Conservation (phyloP, 768 basidiomycete genomes). For the Chalciporus sphaerocephalus region DNA sequence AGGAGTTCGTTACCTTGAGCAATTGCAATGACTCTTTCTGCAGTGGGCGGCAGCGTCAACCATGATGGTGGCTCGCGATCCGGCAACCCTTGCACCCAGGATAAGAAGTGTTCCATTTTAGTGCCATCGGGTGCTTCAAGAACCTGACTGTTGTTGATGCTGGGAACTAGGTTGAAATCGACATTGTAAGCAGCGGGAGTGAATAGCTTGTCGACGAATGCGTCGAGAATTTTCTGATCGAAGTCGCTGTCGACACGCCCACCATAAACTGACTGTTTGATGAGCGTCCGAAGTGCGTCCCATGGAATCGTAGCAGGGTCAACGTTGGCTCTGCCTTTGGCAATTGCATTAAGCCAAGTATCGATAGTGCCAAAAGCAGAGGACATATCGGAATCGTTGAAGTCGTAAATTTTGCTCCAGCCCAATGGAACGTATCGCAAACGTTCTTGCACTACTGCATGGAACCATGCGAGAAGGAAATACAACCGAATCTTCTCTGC, state of each 20-base stretch:
- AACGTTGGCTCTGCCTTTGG: slow-evolving; percentile 87
- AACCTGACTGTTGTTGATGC: slow-evolving; percentile 48
- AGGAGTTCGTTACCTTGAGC: slow-evolving; percentile 85
- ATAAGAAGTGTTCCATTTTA: slow-evolving; percentile 83
- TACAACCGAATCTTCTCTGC: slow-evolving; percentile 90
- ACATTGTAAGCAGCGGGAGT: slow-evolving; percentile 86
- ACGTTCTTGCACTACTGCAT: slow-evolving; percentile 95
- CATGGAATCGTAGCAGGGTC: slow-evolving; percentile 92
- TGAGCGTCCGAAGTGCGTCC: slow-evolving; percentile 87
- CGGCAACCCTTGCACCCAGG: slow-evolving; percentile 85
- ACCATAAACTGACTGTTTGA: slow-evolving; percentile 96
- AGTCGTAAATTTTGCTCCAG: slow-evolving; percentile 96
- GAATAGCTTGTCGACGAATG: slow-evolving; percentile 90
- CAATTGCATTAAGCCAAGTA: slow-evolving; percentile 73
- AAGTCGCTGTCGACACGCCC: slow-evolving; percentile 93
- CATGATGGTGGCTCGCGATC: slow-evolving; percentile 93
- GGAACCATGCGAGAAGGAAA: slow-evolving; percentile 98
- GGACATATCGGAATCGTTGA: slow-evolving; percentile 97
- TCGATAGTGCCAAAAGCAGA: slow-evolving; percentile 92
- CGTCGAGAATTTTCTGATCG: slow-evolving; percentile 88
- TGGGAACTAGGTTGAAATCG: slow-evolving; percentile 84
- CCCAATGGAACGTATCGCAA: slow-evolving; percentile 93
- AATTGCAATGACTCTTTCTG: slow-evolving; percentile 87
- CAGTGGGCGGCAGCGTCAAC: slow-evolving; percentile 89
- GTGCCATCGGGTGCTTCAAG: slow-evolving; percentile 86